These are phyloP conservation scores for Backusella westeae DNA, from an alignment of 192 early-diverging fungal species.

Conservation along the genomic window DNA sequence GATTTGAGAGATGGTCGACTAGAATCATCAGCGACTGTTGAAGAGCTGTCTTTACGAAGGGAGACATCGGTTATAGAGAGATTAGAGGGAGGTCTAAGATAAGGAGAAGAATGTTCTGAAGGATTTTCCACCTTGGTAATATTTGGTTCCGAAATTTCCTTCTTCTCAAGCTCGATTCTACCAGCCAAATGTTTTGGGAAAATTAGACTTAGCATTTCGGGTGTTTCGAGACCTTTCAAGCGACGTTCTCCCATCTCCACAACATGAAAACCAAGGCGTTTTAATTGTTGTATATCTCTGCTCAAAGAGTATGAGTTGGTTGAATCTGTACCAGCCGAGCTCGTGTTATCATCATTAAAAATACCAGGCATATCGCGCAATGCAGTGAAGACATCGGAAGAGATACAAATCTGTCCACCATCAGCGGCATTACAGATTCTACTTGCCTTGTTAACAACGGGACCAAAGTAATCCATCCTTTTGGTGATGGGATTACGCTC, in stretches of 20 bases:
- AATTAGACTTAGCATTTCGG: slow-evolving; percentile 76
- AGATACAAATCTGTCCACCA: slow-evolving; percentile 87
- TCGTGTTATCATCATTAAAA: slow-evolving; percentile 7
- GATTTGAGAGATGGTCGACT: neutral
- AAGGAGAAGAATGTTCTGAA: neutral
- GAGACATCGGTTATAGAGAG: neutral
- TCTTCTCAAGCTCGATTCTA: slow-evolving; percentile 44
- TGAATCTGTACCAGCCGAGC: slow-evolving; percentile 12
- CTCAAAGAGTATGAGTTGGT: slow-evolving; percentile 8
- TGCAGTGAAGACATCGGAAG: slow-evolving; percentile 65
- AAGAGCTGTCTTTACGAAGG: neutral
- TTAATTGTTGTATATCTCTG: slow-evolving; percentile 43
- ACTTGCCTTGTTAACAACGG: slow-evolving; percentile 87
- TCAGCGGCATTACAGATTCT: slow-evolving; percentile 83
- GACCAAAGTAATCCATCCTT: slow-evolving; percentile 96
- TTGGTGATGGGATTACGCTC: slow-evolving; percentile 86
- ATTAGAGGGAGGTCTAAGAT: slow-evolving; percentile 3
- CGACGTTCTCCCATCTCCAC: slow-evolving; percentile 79
- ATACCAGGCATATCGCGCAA: slow-evolving; percentile 32
- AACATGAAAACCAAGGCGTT: slow-evolving; percentile 63
- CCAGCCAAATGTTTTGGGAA: slow-evolving; percentile 50
- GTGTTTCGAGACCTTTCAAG: slow-evolving; percentile 88
- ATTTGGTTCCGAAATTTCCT: slow-evolving; percentile 20
- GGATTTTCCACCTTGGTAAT: neutral
- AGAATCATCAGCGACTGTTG: neutral